These are phyloP conservation scores for Geotrichum aggregatum DNA, from an alignment of 1,139 yeast genomes.

Conservation along the genomic window DNA sequence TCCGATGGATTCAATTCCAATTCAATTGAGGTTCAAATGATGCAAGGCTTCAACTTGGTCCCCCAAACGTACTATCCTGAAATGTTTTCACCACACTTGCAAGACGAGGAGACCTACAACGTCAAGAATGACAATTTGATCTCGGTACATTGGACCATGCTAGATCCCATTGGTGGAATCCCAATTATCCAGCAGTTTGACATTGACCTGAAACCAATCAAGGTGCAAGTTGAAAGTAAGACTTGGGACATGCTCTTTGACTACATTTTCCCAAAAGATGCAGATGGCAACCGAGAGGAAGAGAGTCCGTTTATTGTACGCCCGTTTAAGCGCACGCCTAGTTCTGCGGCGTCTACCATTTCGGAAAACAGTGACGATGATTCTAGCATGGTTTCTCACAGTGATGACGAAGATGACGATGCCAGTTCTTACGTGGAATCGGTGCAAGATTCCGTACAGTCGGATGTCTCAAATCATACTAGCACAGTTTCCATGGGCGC, in stretches of 20 bases:
- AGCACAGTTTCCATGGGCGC: not conserved
- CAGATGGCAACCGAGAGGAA: conserved; percentile 25
- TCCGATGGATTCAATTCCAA: conserved; percentile 63
- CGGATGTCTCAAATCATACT: not conserved
- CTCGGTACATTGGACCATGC: conserved; percentile 62
- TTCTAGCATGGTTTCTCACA: not conserved
- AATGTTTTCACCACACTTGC: conserved; percentile 53
- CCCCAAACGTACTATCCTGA: conserved; percentile 65
- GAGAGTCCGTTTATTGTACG: conserved; percentile 29
- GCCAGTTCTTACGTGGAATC: not conserved
- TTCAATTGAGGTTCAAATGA: conserved; percentile 53
- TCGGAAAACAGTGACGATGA: not conserved
- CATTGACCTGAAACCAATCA: conserved; percentile 58
- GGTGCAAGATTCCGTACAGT: not conserved
- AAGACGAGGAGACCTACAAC: conserved; percentile 29
- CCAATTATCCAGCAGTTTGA: conserved; percentile 54
- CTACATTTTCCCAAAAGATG: conserved; percentile 59
- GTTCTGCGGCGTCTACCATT: conserved; percentile 4
- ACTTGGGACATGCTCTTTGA: conserved; percentile 60
- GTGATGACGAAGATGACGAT: conserved; percentile 14
- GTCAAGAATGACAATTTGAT: conserved; percentile 41
- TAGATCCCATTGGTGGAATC: conserved; percentile 84
- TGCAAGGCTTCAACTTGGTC: conserved; percentile 69
- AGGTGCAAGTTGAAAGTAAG: conserved; percentile 65
- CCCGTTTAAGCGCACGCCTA: conserved; percentile 17